These are phyloP conservation scores for Coemansia sp. DNA, from an alignment of 192 early-diverging fungal genomes.

Conservation along the genomic window DNA sequence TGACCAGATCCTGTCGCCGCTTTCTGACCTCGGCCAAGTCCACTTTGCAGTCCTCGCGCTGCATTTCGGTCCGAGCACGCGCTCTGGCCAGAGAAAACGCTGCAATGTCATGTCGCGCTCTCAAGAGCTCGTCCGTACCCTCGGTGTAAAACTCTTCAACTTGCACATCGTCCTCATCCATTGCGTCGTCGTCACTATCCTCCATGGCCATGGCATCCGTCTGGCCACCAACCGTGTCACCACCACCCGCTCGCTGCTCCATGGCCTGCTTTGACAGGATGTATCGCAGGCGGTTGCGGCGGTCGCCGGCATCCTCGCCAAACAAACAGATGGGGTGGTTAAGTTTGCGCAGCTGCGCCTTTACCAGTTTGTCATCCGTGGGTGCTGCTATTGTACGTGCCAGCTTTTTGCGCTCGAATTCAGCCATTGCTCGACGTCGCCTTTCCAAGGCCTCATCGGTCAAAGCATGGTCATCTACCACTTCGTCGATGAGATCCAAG, in stretches of 20 bases:
- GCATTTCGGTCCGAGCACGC: conserved; percentile 58
- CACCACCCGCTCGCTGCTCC: neutral
- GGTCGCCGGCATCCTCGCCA: conserved; percentile 87
- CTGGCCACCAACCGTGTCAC: conserved; percentile 19
- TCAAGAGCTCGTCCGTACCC: conserved; percentile 66
- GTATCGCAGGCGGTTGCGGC: conserved; percentile 77
- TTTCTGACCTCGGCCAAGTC: conserved; percentile 19
- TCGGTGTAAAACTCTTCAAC: conserved; percentile 81
- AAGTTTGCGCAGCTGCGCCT: conserved; percentile 67
- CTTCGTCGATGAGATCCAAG: conserved; percentile 28
- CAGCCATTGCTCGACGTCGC: conserved; percentile 53
- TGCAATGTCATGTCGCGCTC: conserved; percentile 68
- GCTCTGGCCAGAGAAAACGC: conserved; percentile 70
- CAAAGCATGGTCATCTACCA: conserved; percentile 11
- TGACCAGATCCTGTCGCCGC: conserved; percentile 55
- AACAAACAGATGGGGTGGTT: conserved; percentile 89
- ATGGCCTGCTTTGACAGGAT: conserved; percentile 61
- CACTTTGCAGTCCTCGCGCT: conserved; percentile 48
- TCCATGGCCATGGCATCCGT: conserved; percentile 47
- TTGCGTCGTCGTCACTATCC: conserved; percentile 45
- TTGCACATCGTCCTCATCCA: conserved; percentile 55
- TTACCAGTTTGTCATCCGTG: conserved; percentile 81
- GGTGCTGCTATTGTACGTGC: conserved; percentile 83
- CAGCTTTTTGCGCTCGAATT: conserved; percentile 72
- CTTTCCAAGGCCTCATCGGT: conserved; percentile 24